These are phyloP conservation scores for Backusella sp. DNA, from an alignment of 192 early-diverging fungal species.

Conservation along the genomic window DNA sequence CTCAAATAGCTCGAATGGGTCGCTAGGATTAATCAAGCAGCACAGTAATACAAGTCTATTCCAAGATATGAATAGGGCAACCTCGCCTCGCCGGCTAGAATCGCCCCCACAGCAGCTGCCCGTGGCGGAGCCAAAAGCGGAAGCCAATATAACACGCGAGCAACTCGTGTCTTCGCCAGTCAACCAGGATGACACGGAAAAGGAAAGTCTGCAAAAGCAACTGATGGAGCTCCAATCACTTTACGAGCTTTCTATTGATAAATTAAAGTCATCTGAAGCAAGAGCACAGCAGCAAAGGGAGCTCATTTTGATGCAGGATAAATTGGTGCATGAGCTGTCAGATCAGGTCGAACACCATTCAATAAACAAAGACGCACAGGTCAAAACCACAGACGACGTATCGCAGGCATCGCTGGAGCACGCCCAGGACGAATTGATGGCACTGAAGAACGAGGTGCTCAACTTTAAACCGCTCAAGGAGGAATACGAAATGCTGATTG, in stretches of 20 bases:
- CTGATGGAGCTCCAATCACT: not conserved
- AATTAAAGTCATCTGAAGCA: not conserved
- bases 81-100: not conserved
- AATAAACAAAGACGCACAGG: not conserved
- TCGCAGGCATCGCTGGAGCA: not conserved
- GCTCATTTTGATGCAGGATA: not conserved
- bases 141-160: not conserved
- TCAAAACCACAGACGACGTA: not conserved
- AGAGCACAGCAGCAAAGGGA: not conserved
- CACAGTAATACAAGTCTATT: slow-evolving; percentile 11
- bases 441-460: not conserved
- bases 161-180: not conserved
- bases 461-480: not conserved
- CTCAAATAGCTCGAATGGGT: not conserved
- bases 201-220: not conserved
- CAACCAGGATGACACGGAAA: not conserved
- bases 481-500: not conserved
- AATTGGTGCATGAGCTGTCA: not conserved
- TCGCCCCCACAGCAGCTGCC: no score
- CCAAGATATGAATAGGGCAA: not conserved
- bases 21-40: not conserved
- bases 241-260: not conserved
- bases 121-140: not conserved
- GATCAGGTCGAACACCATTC: not conserved
- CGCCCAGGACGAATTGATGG: not conserved